Evolutionary conservation across 305 asterid species (phyloP).

Genomic region (Andrographis paniculata): DNA sequence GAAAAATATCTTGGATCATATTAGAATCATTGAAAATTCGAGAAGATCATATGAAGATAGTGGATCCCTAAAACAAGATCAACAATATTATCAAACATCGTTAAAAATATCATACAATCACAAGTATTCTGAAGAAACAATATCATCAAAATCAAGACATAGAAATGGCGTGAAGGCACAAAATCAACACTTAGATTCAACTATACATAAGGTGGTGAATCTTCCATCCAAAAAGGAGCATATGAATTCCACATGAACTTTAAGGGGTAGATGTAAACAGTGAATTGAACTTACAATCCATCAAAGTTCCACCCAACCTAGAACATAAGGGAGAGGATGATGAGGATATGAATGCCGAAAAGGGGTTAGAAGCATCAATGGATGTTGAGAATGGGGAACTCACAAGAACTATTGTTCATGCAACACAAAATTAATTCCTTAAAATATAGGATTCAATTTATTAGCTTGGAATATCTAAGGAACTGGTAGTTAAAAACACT

Average conservation of each 20-base stretch:
- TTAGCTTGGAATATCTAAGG: background rate
- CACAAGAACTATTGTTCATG: background rate
- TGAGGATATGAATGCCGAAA: background rate
- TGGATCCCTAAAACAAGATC: background rate
- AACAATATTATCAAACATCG: background rate
- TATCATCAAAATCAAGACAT: background rate
- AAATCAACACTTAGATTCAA: background rate
- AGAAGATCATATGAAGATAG: background rate
- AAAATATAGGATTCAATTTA: background rate
- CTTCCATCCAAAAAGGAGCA: background rate
- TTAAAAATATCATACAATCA: background rate
- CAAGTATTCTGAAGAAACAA: background rate
- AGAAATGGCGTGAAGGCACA: background rate
- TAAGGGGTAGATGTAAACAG: background rate
- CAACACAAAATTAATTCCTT: background rate
- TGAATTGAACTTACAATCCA: background rate
- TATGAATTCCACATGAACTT: background rate
- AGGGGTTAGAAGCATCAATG: background rate
- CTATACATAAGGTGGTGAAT: background rate
- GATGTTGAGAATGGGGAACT: background rate
- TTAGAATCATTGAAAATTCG: background rate
- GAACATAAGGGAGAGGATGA: background rate
- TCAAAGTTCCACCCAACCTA: background rate
- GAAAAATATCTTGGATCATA: background rate
- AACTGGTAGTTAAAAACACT: background rate